Evolutionary conservation across 2,329 filamentous ascomycete species (phyloP).

Genomic region (Dothidotthia symphoricarpi): DNA sequence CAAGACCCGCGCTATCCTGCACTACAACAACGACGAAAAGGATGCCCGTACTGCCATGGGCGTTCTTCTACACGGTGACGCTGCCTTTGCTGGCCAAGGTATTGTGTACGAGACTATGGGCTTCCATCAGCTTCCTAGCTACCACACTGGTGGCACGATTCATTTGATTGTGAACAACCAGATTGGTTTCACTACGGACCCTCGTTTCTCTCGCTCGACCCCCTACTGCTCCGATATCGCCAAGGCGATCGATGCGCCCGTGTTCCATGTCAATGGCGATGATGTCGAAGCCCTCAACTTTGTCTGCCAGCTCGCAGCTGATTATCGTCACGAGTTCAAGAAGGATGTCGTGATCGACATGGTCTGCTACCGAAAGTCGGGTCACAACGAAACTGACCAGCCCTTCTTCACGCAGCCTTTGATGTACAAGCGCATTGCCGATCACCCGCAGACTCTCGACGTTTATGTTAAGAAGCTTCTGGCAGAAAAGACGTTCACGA

Average conservation of each 20-base stretch:
- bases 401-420: constrained; percentile 98
- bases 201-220: constrained; percentile 93
- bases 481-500: constrained; percentile 89
- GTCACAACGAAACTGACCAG: constrained; percentile 99
- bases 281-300: constrained; percentile 99
- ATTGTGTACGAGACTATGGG: constrained; percentile 98
- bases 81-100: constrained; percentile 93
- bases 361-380: constrained; percentile 98
- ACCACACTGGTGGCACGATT: constrained; percentile 95
- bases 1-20: constrained; percentile 96
- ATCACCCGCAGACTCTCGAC: constrained; percentile 80
- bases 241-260: constrained; percentile 95
- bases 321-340: constrained; percentile 99
- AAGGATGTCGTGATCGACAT: constrained; percentile 97
- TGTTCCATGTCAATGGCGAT: constrained; percentile 99
- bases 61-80: constrained; percentile 93
- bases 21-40: constrained; percentile 97
- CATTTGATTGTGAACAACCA: constrained; percentile 99
- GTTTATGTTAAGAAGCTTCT: constrained; percentile 90
- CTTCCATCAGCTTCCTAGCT: constrained; percentile 91
- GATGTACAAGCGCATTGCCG: constrained; percentile 97
- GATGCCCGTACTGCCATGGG: constrained; percentile 89
- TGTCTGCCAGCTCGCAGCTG: constrained; percentile 92
- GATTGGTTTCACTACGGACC: constrained; percentile 99
- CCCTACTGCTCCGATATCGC: constrained; percentile 99